Base-by-base conservation (phyloP, 1,284 basidiomycete genomes). In the Sanghuangporus sanghuang region DNA sequence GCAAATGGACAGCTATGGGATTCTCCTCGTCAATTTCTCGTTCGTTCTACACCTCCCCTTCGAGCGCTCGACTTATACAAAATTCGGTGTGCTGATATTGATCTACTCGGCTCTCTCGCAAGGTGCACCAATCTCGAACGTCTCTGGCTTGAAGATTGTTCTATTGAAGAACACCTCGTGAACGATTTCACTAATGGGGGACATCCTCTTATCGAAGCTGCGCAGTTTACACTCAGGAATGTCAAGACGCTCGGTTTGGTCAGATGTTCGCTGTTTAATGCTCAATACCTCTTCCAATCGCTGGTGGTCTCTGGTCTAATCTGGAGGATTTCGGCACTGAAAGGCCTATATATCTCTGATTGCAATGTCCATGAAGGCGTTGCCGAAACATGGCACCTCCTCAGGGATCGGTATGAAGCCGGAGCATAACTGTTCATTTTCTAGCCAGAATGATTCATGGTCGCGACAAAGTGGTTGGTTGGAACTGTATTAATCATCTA, bases 81-180 rank as follows among this genome's bases (percentile, higher is more conserved):
- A 42, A 12, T 56, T 18, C 46, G 52, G 6, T 60, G 59, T 12
- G 32, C 21, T 23, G 46, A 58, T 18, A 49, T 64, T 1, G 63
- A 64, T 35, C 40, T 64, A 6, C 35, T 64, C 8, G 40, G 42
- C 11, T 61, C 50, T 38, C 39, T 61, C n/a, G 46, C 32, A 27
- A 27, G 32, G 6, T 54, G 49, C 38, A 23, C 0, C 14, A 11
- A 4, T n/a, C 57, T 64, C 9, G 63, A 64, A 16, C 49, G 59
- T 36, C 44, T 64, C 11, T 60, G 59, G 59, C 18, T 64, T 2
- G 63, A 64, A 38, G 59, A 60, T 21, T 61, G 63, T 35, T 18
- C 49, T 35, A 21, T 64, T 14, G 40, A 48, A 14, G 59, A 64
- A 27, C 3, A 16, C 18, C 14, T 61, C 18, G 42, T 61, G 50